Conservation (phyloP, 2,329 filamentous ascomycete species). For the Alternaria rosae region DNA sequence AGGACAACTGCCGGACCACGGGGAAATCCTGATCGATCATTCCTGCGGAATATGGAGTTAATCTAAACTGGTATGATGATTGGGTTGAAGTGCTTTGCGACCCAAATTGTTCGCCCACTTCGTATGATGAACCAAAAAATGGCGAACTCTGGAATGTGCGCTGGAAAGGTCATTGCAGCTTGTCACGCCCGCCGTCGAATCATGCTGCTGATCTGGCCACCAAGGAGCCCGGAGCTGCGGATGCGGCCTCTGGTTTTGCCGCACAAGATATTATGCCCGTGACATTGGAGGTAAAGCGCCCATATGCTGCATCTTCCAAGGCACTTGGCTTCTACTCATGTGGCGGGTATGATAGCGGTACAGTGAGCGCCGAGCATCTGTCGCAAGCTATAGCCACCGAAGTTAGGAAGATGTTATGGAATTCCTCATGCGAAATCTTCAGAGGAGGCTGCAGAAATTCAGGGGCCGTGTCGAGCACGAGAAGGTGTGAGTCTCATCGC, state of each 20-base stretch:
- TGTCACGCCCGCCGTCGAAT: constrained; percentile 22
- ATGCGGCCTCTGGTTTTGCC: constrained; percentile 18
- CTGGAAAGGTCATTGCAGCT: constrained; percentile 16
- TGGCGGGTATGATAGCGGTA: not conserved
- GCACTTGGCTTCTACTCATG: constrained; percentile 4
- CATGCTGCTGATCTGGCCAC: not conserved
- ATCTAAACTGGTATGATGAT: constrained; percentile 38
- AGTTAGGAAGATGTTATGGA: not conserved
- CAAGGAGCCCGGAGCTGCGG: constrained; percentile 15
- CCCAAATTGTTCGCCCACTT: constrained; percentile 27
- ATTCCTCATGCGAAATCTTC: too few relatives aligned
- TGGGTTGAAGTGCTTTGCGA: constrained; percentile 29
- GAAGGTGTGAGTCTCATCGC: not conserved
- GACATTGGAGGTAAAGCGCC: constrained; percentile 9
- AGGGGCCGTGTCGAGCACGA: not conserved
- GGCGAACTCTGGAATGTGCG: constrained; percentile 19
- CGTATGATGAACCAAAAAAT: constrained; percentile 21
- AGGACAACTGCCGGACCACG: constrained; percentile 36
- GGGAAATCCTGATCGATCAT: constrained; percentile 31
- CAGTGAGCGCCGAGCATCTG: not conserved
- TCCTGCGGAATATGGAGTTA: constrained; percentile 36
- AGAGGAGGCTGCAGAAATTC: not conserved
- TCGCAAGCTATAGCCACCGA: not conserved
- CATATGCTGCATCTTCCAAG: constrained; percentile 12
- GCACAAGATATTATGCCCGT: constrained; percentile 21